phyloP scores from a whole-genome alignment of 2,329 filamentous ascomycete genomes.

The Fusarium heterosporum region DNA sequence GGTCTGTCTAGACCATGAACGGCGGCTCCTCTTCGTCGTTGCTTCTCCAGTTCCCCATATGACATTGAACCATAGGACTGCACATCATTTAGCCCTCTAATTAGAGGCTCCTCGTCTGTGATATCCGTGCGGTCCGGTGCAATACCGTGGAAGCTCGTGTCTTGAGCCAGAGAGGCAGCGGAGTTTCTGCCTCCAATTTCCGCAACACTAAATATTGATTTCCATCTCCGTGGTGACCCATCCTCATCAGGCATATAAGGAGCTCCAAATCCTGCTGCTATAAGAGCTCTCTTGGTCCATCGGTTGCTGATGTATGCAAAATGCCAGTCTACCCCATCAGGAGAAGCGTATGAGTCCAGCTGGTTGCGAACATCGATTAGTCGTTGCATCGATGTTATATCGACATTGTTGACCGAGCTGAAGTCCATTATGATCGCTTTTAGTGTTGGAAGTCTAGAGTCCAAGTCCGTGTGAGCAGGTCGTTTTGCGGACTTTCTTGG shows the following conservation, averaged over 20 bases:
- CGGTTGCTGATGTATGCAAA: conserved; percentile 89
- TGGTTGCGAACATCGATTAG: conserved; percentile 96
- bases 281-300: conserved; percentile 93
- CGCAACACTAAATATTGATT: conserved; percentile 93
- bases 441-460: conserved; percentile 72
- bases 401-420: conserved; percentile 91
- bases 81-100: conserved; percentile 14
- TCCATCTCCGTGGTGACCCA: conserved; percentile 77
- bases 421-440: conserved; percentile 96
- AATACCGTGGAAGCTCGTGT: conserved; percentile 61
- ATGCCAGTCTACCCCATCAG: conserved; percentile 92
- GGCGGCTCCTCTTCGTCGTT: conserved; percentile 67
- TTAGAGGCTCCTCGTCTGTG: conserved; percentile 54
- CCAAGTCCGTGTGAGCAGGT: conserved; percentile 43
- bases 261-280: conserved; percentile 88
- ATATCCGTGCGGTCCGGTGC: conserved; percentile 48
- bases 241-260: conserved; percentile 64
- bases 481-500: conserved; percentile 63
- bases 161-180: conserved; percentile 76
- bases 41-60: conserved; percentile 49
- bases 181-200: conserved; percentile 81
- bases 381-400: conserved; percentile 91
- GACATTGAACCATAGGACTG: conserved; percentile 36
- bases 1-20: conserved; percentile 90
- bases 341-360: conserved; percentile 84